Percentiles rank a stretch among this genome's conserved stretches.
These are phyloP conservation scores for Avena insularis DNA, from an alignment of 176 grass and related monocot species.

Conservation along the genomic window DNA sequence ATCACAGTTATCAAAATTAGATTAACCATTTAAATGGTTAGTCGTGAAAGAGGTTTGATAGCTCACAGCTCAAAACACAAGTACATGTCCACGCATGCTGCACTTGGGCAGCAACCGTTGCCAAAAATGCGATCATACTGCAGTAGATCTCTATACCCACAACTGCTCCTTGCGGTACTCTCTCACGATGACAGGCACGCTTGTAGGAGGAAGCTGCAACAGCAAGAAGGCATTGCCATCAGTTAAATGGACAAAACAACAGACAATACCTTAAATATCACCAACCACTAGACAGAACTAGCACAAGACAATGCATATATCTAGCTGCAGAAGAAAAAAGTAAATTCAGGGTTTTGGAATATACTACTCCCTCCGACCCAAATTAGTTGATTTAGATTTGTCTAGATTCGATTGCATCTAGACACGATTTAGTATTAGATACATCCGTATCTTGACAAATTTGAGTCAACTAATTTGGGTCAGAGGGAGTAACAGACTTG, in stretches of 20 bases:
- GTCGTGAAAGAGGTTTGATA: slow-evolving; percentile 21
- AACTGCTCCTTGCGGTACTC: slow-evolving; percentile 81
- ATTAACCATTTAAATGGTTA: slow-evolving; percentile 34
- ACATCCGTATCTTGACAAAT: no score
- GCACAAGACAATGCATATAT: slow-evolving; percentile 28
- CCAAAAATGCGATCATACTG: slow-evolving; percentile 44
- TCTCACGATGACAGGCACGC: slow-evolving; percentile 86
- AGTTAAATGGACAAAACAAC: slow-evolving; percentile 33
- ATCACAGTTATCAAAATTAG: slow-evolving; percentile 47
- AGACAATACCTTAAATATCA: slow-evolving; percentile 21
- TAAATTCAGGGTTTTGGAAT: background rate
- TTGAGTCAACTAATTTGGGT: no score
- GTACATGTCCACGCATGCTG: slow-evolving; percentile 28
- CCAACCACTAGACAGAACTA: slow-evolving; percentile 24
- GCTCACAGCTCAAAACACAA: slow-evolving; percentile 37
- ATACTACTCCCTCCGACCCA: no score
- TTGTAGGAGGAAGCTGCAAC: slow-evolving; percentile 81
- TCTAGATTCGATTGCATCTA: no score
- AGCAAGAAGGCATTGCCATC: slow-evolving; percentile 27
- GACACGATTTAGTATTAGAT: no score
- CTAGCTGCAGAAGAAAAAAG: slow-evolving; percentile 20
- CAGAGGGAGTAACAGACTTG: background rate
- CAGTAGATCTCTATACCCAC: slow-evolving; percentile 64
- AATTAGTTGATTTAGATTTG: no score
- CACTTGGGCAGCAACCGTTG: slow-evolving; percentile 27